Conservation (phyloP, 345 rosid genomes). For the Rhodamnia rubescens region DNA sequence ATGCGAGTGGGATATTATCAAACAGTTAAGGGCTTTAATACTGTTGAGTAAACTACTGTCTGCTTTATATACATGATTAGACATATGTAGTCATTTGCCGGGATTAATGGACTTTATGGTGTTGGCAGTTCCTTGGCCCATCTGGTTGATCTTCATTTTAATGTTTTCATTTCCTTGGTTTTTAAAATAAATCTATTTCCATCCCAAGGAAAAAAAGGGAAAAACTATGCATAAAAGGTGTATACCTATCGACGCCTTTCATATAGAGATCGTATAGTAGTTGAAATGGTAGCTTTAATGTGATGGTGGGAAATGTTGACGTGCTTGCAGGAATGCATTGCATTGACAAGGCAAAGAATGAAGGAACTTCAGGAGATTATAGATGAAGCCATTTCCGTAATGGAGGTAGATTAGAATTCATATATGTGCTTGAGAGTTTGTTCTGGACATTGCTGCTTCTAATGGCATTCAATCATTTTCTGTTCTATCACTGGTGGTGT, state of each 20-base stretch:
- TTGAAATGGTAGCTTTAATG: neutral
- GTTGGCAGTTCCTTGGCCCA: neutral
- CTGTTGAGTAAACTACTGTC: neutral
- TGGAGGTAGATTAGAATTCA: conserved; percentile 33
- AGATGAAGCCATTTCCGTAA: conserved; percentile 44
- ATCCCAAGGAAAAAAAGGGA: neutral
- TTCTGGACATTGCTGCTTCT: neutral
- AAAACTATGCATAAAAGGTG: neutral
- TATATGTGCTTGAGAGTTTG: neutral
- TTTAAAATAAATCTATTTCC: neutral
- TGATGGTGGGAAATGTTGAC: neutral
- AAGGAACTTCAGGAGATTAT: conserved; percentile 38
- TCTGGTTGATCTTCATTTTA: neutral
- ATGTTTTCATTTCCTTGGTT: neutral
- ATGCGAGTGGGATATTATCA: neutral
- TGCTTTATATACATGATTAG: neutral
- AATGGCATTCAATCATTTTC: neutral
- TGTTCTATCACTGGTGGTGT: neutral
- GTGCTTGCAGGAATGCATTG: conserved; percentile 50
- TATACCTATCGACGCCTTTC: neutral
- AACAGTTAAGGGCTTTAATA: neutral
- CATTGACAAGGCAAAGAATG: conserved; percentile 47
- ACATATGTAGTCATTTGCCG: neutral
- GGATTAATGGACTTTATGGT: neutral
- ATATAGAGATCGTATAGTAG: neutral